A percentile compares a stretch with the other conserved stretches of the same genome.
Conservation (phyloP, 768 basidiomycete genomes). For the Lactarius indigo region DNA sequence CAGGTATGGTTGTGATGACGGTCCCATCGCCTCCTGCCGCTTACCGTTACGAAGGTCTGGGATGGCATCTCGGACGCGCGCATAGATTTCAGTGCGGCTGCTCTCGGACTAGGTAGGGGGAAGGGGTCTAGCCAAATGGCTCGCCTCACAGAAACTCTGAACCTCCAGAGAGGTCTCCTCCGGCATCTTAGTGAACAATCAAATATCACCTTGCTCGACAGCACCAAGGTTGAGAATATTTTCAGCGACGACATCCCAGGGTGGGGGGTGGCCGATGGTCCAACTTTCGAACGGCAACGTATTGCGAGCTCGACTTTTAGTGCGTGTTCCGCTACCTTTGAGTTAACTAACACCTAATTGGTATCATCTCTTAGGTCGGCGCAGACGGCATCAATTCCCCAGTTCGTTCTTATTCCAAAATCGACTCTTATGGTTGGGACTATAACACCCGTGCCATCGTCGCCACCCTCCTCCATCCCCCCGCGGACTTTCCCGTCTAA, state of each 20-base stretch:
- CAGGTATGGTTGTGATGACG: slow-evolving; percentile 48
- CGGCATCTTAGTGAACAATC: slow-evolving; percentile 51
- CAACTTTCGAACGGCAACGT: slow-evolving; percentile 63
- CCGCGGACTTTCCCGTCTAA: slow-evolving; percentile 61
- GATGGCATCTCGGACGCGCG: slow-evolving; percentile 83
- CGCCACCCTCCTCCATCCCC: slow-evolving; percentile 75
- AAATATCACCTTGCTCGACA: slow-evolving; percentile 63
- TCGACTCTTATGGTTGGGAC: slow-evolving; percentile 86
- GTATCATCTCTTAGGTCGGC: slow-evolving; percentile 61
- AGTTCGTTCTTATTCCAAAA: slow-evolving; percentile 81
- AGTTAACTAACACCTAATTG: not conserved
- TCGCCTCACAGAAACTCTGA: slow-evolving; percentile 86
- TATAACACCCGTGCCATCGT: slow-evolving; percentile 91
- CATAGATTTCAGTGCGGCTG: slow-evolving; percentile 62
- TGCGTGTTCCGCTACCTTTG: slow-evolving; percentile 36
- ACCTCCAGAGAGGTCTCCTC: slow-evolving; percentile 84
- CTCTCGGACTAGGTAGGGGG: slow-evolving; percentile 34
- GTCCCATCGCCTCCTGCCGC: slow-evolving; percentile 9
- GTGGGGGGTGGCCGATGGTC: slow-evolving; percentile 77
- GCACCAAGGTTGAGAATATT: slow-evolving; percentile 72
- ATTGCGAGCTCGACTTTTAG: slow-evolving; percentile 71
- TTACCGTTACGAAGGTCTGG: slow-evolving; percentile 62
- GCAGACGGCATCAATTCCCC: slow-evolving; percentile 96
- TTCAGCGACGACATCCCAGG: slow-evolving; percentile 43
- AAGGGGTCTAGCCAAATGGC: slow-evolving; percentile 56